Base-by-base conservation (phyloP, 108 stramenopile genomes). In the Pinguiococcus pyrenoidosus region DNA sequence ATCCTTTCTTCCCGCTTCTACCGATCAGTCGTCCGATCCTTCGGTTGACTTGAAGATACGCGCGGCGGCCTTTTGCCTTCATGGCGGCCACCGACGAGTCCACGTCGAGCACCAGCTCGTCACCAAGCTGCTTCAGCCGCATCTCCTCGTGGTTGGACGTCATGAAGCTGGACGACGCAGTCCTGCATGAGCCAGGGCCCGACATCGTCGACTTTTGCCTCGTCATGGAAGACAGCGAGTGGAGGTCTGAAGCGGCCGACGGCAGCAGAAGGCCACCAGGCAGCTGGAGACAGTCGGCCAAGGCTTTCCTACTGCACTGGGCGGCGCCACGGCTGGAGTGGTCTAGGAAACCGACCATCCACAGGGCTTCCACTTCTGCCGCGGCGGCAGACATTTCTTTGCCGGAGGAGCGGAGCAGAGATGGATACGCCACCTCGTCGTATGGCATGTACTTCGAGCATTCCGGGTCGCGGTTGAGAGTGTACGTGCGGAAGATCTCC, bases 371-470 rank as follows among this genome's bases (percentile, higher is more conserved):
- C 2, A 70, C 46, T 54, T 70, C 69, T 10, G 52, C 46, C 6
- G 30, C 33, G 14, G 52, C 41, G 25, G 41, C 44, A 12, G 39
- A 4, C 10, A 10, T 12, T 12, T 22, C 60, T 20, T 23, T 29
- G 18, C 13, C 4, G 1, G 60, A 35, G 22, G 35, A 29, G 32
- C 29, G 49, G 40, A 42, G 46, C 26, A 60, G 54, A 39, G 24
- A 54, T 5, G 69, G 69, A 37, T 66, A 70, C 0, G 33, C 33
- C 4, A 70, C 47, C 17, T 62, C 52, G 27, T 67, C 64, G 35
- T 70, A 70, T 20, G 69, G 65, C 28, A 70, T 60, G 41, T 70
- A 70, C 38, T 64, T 37, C 17, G 60, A 56, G 28, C 54, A 45
- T 16, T 64, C 54, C 1, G 55, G 60, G 24, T 64, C 62, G 9